Percentiles rank a stretch among this genome's conserved stretches.
phyloP scores from a whole-genome alignment of 768 basidiomycete genomes.

The Panaeolus papilionaceus region DNA sequence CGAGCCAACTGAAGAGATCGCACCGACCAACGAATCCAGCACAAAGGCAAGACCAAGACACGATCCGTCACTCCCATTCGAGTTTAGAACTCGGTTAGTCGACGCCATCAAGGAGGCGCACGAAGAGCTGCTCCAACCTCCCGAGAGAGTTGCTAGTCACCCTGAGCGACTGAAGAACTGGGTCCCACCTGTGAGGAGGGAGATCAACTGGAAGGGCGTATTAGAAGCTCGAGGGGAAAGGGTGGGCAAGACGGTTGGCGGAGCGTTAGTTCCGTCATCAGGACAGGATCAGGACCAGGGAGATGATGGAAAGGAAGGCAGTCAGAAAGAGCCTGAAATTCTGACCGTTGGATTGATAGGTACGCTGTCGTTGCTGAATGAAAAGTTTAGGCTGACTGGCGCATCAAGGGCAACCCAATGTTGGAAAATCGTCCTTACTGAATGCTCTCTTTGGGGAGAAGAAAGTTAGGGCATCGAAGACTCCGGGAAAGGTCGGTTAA shows the following conservation, averaged over 20 bases:
- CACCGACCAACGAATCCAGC: conserved; percentile 30
- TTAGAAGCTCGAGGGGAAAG: conserved; percentile 48
- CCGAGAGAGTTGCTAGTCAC: conserved; percentile 56
- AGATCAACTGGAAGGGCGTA: conserved; percentile 79
- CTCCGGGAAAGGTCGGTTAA: conserved; percentile 77
- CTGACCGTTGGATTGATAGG: conserved; percentile 88
- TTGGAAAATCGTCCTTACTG: conserved; percentile 91
- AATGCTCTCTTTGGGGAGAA: conserved; percentile 88
- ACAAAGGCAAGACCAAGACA: conserved; percentile 39
- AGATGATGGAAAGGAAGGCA: conserved; percentile 26
- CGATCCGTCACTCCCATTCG: conserved; percentile 72
- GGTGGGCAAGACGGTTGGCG: conserved; percentile 52
- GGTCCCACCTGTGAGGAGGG: conserved; percentile 66
- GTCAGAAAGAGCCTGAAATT: conserved; percentile 53
- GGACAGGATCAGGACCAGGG: conserved; percentile 34
- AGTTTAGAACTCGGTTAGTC: conserved; percentile 70
- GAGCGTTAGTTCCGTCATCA: conserved; percentile 41
- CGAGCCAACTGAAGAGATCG: conserved; percentile 44
- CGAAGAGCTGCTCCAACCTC: conserved; percentile 69
- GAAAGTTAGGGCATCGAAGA: conserved; percentile 83
- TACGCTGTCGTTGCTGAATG: conserved; percentile 27
- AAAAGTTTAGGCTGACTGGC: conserved; percentile 5
- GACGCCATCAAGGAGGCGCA: conserved; percentile 71
- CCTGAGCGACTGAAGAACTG: conserved; percentile 61
- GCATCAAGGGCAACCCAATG: conserved; percentile 85